Evolutionary conservation across 2,329 filamentous ascomycete species (phyloP).

Genomic region (Arthrobotrys musiformis): DNA sequence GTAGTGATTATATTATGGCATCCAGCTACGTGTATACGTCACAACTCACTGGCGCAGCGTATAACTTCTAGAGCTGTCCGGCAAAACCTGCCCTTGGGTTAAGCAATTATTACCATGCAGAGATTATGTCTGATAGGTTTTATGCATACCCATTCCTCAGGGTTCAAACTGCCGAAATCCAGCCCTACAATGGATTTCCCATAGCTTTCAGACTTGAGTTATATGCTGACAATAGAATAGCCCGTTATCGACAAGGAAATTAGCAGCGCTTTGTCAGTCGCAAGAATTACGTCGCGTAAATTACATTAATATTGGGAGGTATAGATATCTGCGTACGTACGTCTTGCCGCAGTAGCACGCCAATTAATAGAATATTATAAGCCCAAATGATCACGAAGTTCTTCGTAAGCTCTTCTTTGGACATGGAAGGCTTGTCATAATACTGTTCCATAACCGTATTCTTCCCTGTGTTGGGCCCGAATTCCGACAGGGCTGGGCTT

Average conservation of each 20-base stretch:
- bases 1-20: no score
- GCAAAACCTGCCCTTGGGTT: background rate
- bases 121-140: background rate
- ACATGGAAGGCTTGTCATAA: background rate
- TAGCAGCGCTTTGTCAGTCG: background rate
- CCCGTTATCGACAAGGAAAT: background rate
- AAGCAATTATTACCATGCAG: no score
- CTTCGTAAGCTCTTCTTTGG: background rate
- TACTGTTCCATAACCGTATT: background rate
- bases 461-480: conserved; percentile 4
- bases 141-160: no score
- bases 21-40: no score
- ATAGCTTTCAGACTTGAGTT: background rate
- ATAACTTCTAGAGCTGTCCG: no score
- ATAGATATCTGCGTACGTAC: background rate
- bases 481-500: background rate
- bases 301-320: background rate
- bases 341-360: background rate
- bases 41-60: no score
- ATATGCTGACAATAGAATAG: background rate
- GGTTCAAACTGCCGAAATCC: background rate
- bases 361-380: background rate
- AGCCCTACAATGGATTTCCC: background rate
- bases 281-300: background rate
- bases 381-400: background rate